Base-by-base conservation (phyloP, 345 rosid species). In the Boechera stricta region DNA sequence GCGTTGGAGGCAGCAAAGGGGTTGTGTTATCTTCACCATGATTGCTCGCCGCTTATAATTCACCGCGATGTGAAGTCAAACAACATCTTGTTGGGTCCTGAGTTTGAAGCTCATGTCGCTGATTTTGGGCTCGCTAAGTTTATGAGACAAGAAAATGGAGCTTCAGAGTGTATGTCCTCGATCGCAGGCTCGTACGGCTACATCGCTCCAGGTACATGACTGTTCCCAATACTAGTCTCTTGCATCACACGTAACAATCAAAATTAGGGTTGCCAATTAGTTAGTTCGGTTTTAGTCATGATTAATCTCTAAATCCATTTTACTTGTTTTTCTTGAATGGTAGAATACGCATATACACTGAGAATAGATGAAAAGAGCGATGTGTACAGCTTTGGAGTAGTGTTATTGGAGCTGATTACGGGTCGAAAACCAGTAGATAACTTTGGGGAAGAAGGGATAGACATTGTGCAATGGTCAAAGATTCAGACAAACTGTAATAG, bases 151-250 rank as follows among this genome's bases (percentile, higher is more conserved):
- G 97, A 88, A 55, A 90, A 83, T 29, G 98, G 89, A 10, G 83
- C 93, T n/a, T 88, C 97, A 0, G 88, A 94, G 77, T 94, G 97
- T 71, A 94, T 94, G 98, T 94, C 98, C 24, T 93, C 98, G 3
- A 82, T 94, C 65, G 98, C 95, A 29, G 98, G 97, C 61, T 94
- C 97, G 1, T 94, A 94, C 28, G 98, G 98, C 64, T 94, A 94
- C 82, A 94, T 92, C 18, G 98, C 98, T 56, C 98, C 98, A 74
- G 98, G 98, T 94, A 89, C 28, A 51, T 52, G 9, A 58, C n/a
- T 4, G 29, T 45, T 41, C 7, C 24, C 1, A 73, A 44, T 12
- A 62, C 47, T 60, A 0, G 1, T 59, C 16, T 62, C 82, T 60
- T 61, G 60, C 6, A 2, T 16, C 15, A 58, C 63, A 79, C 36